Base-by-base conservation (phyloP, 805 yeast species). In the Kockiozyma suomiensis region DNA sequence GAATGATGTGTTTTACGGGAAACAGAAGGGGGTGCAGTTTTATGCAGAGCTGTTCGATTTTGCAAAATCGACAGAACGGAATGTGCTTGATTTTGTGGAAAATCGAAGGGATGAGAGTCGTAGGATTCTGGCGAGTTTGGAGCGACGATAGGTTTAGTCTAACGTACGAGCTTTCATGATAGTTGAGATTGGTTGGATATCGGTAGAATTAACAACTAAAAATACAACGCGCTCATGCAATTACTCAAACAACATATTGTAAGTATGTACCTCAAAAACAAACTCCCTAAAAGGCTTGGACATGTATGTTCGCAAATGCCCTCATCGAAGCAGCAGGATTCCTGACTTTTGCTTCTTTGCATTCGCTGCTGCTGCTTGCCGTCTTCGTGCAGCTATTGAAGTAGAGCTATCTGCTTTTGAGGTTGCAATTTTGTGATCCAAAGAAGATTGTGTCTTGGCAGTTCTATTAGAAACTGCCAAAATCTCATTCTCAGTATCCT, bases 11-110 rank as follows among this genome's bases (percentile, higher is more conserved):
- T 72, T 76, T 12, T 75, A 75, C 5, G 96, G 96, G 4, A 71
- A 83, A 56, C 73, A 75, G 15, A 85, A 83, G 64, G 96, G 96
- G 0, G 67, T 74, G 8, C 78, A 74, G 10, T 88, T 90, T 69
- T 93, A 93, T 72, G 73, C 75, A 6, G 81, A 83, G 57, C 73
- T 84, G 33, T 71, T 74, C 40, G 69, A 68, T 17, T 77, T 76
- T 66, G 76, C 77, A 7, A 61, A 70, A 8, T 62, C 67, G 13
- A 51, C 74, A 41, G 65, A 70, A 56, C 52, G 62, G 37, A 65
- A 74, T 53, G 59, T 72, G 32, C 69, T 68, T 50, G 70, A 65
- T 25, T 69, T 67, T 56, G 61, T 70, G 71, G 65, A 61, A 66
- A 62, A 74, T 66, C 47, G 76, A 51, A 63, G 68, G 42, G 72